A percentile compares a stretch with the other conserved stretches of the same genome.
phyloP scores from a whole-genome alignment of 1,284 basidiomycete species.

The Ceratobasidium sp. region DNA sequence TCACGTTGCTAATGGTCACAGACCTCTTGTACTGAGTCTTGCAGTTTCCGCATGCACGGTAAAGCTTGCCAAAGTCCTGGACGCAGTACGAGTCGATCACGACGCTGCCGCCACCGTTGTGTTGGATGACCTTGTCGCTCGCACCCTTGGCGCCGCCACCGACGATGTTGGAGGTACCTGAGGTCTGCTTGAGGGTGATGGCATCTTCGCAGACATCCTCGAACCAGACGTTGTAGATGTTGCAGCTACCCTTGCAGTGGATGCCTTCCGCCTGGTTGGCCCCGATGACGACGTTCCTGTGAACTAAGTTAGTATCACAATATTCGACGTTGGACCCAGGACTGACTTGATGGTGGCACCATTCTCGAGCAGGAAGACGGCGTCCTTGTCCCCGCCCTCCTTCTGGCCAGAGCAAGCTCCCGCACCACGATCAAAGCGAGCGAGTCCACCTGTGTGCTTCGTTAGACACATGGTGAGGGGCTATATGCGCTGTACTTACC shows the following conservation, averaged over 20 bases:
- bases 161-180: constrained; percentile 37
- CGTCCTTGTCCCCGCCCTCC: constrained; percentile 37
- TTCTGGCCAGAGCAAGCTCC: constrained; percentile 37
- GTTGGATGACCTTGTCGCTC: too few species aligned
- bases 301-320: constrained; percentile 20
- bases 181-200: constrained; percentile 43
- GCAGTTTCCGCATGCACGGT: too few species aligned
- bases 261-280: constrained; percentile 54
- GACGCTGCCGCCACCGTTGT: too few species aligned
- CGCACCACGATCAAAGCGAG: constrained; percentile 29
- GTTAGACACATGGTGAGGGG: background rate
- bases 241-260: too few species aligned
- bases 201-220: constrained; percentile 57
- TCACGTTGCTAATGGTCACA: too few species aligned
- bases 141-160: too few species aligned
- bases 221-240: too few species aligned
- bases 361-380: too few species aligned
- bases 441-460: too few species aligned
- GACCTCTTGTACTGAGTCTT: too few species aligned
- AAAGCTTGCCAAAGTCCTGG: too few species aligned
- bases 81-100: too few species aligned
- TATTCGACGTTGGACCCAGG: constrained; percentile 47
- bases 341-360: constrained; percentile 46
- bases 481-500: constrained; percentile 16
- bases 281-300: constrained; percentile 51